Percentiles rank a stretch among this genome's conserved stretches.
Conservation (phyloP, 164 flowering plant genomes). For the Chimonanthus salicifolius region DNA sequence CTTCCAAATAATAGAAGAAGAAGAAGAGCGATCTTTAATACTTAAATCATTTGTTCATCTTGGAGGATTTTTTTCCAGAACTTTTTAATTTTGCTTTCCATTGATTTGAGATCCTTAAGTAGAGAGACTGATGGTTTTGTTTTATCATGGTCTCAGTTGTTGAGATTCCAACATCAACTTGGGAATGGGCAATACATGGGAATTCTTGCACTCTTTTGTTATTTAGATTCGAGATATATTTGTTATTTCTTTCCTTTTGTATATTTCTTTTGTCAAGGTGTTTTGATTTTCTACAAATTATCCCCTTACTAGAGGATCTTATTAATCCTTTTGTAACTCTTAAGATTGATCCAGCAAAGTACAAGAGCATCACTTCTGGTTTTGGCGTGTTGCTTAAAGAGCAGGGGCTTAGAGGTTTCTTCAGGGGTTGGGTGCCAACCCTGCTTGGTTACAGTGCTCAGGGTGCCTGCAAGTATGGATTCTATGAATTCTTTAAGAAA, state of each 20-base stretch:
- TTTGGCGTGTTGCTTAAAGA: constrained; percentile 73
- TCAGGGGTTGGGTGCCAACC: constrained; percentile 85
- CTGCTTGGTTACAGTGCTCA: constrained; percentile 81
- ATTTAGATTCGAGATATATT: neutral
- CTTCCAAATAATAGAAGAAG: too few species aligned
- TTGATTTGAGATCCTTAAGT: neutral
- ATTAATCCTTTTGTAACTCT: neutral
- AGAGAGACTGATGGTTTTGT: neutral
- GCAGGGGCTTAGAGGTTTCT: constrained; percentile 66
- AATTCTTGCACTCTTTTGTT: neutral
- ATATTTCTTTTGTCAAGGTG: neutral
- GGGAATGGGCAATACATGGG: neutral
- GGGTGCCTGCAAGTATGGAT: constrained; percentile 92
- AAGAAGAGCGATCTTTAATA: too few species aligned
- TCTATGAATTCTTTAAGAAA: constrained; percentile 84
- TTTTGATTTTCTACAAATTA: neutral
- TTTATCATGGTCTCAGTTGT: neutral
- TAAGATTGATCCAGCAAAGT: constrained; percentile 77
- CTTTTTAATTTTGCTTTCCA: neutral
- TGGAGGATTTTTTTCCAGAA: too few species aligned
- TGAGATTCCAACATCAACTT: neutral
- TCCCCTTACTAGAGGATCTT: neutral
- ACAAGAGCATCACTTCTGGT: constrained; percentile 78
- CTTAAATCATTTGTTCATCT: too few species aligned
- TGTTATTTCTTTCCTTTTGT: neutral